phyloP scores from a whole-genome alignment of 805 yeast genomes.

The Diddensiella caesifluorescens region DNA sequence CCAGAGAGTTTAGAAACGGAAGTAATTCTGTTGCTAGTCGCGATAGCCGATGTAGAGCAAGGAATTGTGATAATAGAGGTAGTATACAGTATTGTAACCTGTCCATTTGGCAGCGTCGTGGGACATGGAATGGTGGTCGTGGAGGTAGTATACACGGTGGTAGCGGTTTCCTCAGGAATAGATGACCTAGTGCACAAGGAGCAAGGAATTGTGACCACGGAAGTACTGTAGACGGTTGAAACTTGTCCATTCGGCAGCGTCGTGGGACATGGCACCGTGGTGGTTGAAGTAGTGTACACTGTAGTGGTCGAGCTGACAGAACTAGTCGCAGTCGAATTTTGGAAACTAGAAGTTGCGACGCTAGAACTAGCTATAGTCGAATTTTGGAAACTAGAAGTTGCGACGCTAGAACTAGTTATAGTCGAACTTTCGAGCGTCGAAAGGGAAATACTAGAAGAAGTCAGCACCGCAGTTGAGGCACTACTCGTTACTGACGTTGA shows the following conservation, averaged over 20 bases:
- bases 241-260: constrained; percentile 1
- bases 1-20: too few relatives aligned
- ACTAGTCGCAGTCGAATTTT: too few relatives aligned
- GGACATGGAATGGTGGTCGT: neutral
- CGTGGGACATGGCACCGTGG: neutral
- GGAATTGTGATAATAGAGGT: neutral
- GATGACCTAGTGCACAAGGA: too few relatives aligned
- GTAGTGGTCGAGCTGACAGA: neutral
- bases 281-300: neutral
- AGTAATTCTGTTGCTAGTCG: constrained; percentile 11
- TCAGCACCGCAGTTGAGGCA: too few relatives aligned
- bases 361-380: too few relatives aligned
- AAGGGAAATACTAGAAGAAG: too few relatives aligned
- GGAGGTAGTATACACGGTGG: neutral
- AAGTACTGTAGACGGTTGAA: neutral
- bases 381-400: too few relatives aligned
- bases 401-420: too few relatives aligned
- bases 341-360: too few relatives aligned
- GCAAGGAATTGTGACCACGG: neutral
- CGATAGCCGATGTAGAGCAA: constrained; percentile 1
- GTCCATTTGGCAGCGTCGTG: neutral
- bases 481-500: too few relatives aligned
- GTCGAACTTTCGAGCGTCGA: too few relatives aligned
- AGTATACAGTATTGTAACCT: neutral
- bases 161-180: too few relatives aligned